Evolutionary conservation across 2,329 filamentous ascomycete species (phyloP), one percentile per base, ranked within the genome.

Genomic region (Colletotrichum euphorbiae): DNA sequence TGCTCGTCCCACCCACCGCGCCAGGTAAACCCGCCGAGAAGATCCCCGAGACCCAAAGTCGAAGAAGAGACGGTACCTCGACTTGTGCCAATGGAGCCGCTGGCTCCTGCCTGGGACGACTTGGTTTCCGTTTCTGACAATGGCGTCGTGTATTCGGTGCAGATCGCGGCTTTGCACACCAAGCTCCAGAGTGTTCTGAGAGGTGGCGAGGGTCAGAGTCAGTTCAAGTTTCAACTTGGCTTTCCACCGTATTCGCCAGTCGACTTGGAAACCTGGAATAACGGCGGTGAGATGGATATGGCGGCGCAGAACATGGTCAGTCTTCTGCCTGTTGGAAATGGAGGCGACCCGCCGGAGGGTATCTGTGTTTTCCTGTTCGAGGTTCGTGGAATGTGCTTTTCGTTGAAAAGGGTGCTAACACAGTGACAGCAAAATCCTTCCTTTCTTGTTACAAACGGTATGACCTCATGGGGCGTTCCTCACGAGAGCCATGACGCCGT

Each of bases 1-100:
- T 87, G 87, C 59, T 85, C 85, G 48, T 87, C 85, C 2, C 86
- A 88, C 66, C 86, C 86, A 3, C 82, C 81, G 5, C 79, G 83
- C 7, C 84, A 82, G 67, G 79, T 83, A 59, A 79, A 78, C 59
- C 73, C 80, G 7, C 76, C 79, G 3, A 81, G 76, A 67, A 80
- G 75, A 69, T 38, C 52, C 13, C 65, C 73, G 51, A 76, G 74
- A 67, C 52, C 72, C 42, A 75, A 74, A 38, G 58, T 59, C 43
- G 71, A 71, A 9, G 73, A 77, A 61, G 68, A 70, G 28, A 71
- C 74, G 33, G 69, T 69, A 56, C 72, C 75, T 6, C 73, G 77
- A 15, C 71, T 83, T 6, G 71, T 76, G 7, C 76, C 79, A 3
- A 71, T 75, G 17, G 77, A 80, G 42, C 84, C 85, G 12, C 75